Base-by-base conservation (phyloP, 2,329 filamentous ascomycete species). In the Ceratocystis destructans region DNA sequence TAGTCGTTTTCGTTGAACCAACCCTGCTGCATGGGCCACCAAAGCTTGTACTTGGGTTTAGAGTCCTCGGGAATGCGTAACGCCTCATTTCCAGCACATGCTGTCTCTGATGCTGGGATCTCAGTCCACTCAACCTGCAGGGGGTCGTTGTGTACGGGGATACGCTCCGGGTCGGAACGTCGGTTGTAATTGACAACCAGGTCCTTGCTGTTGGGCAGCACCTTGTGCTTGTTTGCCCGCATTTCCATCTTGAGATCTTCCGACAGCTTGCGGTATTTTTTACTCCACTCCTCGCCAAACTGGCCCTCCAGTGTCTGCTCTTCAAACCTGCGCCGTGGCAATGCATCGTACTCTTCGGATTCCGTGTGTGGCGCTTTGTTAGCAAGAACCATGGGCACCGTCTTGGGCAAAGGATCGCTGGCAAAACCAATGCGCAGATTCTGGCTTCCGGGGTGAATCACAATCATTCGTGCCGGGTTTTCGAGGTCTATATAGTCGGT, bases 151-250 rank as follows among this genome's bases (percentile, higher is more conserved):
- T 97, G 94, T 72, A 94, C 89, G 4, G 89, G 87, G 68, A 99
- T 97, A 62, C 87, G 83, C 71, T 97, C 94, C 5, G 90, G 87
- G 44, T 88, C 85, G 0, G 86, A 89, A 61, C 90, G 84, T 64
- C 89, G 85, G 75, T 99, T 99, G 80, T 89, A 97, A 73, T 96
- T 97, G 70, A 92, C 85, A 1, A 96, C 93, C 67, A 96, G 80
- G 73, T 99, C 94, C 75, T 96, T 96, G 0, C 92, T 96, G 74
- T 97, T 97, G n/a, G 94, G 94, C 62, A 97, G 78, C 17, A 96
- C 92, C 74, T 96, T 89, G 73, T 90, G 87, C 80, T 97, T 97
- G 77, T 96, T 96, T 70, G 86, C 84, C 69, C 93, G 87, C 89
- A 97, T 96, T 64, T 90, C 88, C 1, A 87, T 78, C 76, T 96